A percentile compares a stretch with the other conserved stretches of the same genome.
Evolutionary conservation across 768 basidiomycete species (phyloP).

Genomic region (Cubamyces sp.): DNA sequence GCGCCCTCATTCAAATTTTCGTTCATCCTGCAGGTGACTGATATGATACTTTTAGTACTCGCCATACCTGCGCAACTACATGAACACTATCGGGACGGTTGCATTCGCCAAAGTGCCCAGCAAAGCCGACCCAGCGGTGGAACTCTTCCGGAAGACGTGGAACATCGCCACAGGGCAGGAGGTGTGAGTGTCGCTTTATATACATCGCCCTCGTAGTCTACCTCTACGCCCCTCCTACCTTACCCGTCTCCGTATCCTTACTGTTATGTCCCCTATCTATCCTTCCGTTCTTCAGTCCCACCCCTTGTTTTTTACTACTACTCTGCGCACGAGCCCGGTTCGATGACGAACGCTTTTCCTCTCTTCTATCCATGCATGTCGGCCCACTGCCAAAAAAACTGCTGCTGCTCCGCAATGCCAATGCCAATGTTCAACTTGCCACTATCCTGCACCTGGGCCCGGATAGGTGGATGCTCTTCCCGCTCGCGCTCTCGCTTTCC

Average conservation of each 20-base stretch:
- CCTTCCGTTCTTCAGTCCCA: not conserved
- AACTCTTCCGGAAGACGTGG: slow-evolving; percentile 69
- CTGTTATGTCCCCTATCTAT: not conserved
- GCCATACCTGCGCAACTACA: slow-evolving; percentile 76
- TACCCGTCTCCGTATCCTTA: not conserved
- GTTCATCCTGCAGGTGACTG: not conserved
- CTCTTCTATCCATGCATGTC: slow-evolving; percentile 3
- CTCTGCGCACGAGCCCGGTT: slow-evolving; percentile 9
- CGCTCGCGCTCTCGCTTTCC: slow-evolving; percentile 3
- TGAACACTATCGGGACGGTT: slow-evolving; percentile 68
- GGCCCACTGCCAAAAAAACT: not conserved
- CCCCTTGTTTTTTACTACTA: not conserved
- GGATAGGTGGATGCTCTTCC: slow-evolving; percentile 8
- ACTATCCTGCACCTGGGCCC: not conserved
- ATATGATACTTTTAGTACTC: slow-evolving; percentile 57
- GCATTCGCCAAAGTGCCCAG: slow-evolving; percentile 69
- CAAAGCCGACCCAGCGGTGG: slow-evolving; percentile 57
- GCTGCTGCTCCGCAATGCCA: not conserved
- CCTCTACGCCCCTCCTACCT: not conserved
- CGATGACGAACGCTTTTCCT: slow-evolving; percentile 8
- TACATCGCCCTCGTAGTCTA: not conserved
- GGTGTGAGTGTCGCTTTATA: slow-evolving; percentile 28
- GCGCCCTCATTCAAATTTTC: slow-evolving; percentile 35
- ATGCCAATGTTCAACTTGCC: not conserved
- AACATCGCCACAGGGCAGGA: slow-evolving; percentile 70